These are phyloP conservation scores for Ogataea nonfermentans DNA, from an alignment of 805 yeast species.

Conservation along the genomic window DNA sequence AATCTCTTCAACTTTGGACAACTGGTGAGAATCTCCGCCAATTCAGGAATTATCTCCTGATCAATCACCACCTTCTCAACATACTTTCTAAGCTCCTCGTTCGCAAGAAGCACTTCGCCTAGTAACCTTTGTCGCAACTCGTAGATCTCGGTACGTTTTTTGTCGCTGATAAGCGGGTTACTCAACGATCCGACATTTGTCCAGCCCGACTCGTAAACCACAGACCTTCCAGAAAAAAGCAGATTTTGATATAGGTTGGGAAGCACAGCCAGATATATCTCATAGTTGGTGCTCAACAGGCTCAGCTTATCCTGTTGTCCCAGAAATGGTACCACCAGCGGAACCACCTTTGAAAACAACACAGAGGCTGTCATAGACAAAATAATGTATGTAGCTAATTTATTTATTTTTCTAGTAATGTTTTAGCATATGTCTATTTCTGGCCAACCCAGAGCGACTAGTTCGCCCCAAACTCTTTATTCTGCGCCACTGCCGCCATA, in stretches of 20 bases:
- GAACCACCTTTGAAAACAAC: conserved; percentile 25
- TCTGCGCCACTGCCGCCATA: not conserved
- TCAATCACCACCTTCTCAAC: conserved; percentile 38
- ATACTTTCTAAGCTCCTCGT: conserved; percentile 33
- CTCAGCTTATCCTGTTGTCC: conserved; percentile 41
- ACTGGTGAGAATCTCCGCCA: conserved; percentile 26
- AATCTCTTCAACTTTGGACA: conserved; percentile 15
- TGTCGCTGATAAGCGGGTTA: conserved; percentile 33
- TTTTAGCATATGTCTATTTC: conserved; percentile 3
- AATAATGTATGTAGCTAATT: not conserved
- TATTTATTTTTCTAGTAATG: not conserved
- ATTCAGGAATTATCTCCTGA: conserved; percentile 22
- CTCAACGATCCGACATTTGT: conserved; percentile 41
- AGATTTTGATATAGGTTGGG: conserved; percentile 39
- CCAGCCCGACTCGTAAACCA: conserved; percentile 33
- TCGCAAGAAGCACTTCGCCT: conserved; percentile 35
- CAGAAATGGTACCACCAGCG: conserved; percentile 27
- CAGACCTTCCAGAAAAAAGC: conserved; percentile 36
- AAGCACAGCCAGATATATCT: conserved; percentile 31
- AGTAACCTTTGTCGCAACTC: conserved; percentile 41
- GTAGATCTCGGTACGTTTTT: conserved; percentile 38
- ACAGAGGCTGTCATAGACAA: conserved; percentile 4
- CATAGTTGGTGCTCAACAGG: conserved; percentile 34
- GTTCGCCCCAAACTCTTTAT: not conserved
- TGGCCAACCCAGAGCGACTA: conserved; percentile 2